Conservation (phyloP, 306 rosid genomes). For the Pyrus communis region DNA sequence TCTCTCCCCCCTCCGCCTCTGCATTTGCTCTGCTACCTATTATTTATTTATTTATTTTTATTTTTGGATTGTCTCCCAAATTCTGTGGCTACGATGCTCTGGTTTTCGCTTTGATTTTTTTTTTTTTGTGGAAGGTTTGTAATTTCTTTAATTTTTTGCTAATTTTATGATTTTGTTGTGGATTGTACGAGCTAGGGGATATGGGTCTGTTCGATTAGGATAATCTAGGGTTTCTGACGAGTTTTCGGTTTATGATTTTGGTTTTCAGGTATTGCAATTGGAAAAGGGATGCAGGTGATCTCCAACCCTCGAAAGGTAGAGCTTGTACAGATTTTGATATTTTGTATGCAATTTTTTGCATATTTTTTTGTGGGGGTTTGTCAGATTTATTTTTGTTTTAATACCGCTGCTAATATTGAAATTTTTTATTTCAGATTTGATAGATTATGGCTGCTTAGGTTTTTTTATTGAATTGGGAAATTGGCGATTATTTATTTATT, state of each 20-base stretch:
- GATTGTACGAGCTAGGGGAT: neutral
- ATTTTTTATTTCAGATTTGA: conserved; percentile 7
- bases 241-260: neutral
- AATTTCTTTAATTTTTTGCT: neutral
- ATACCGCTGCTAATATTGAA: neutral
- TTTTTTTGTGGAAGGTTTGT: neutral
- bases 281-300: neutral
- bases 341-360: neutral
- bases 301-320: conserved; percentile 7
- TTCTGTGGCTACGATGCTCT: conserved; percentile 1
- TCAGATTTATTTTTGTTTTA: neutral
- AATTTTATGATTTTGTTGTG: neutral
- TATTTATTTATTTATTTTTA: neutral
- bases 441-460: neutral
- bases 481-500: conserved; percentile 4
- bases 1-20: neutral
- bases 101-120: neutral
- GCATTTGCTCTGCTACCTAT: neutral
- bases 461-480: neutral
- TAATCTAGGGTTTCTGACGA: neutral
- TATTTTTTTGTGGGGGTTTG: too few species aligned
- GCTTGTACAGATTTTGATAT: neutral
- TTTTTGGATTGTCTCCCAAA: neutral
- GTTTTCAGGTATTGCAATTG: neutral
- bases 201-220: neutral